A percentile compares a stretch with the other conserved stretches of the same genome.
These are phyloP conservation scores for Suillus decipiens DNA, from an alignment of 768 basidiomycete species.

Conservation along the genomic window DNA sequence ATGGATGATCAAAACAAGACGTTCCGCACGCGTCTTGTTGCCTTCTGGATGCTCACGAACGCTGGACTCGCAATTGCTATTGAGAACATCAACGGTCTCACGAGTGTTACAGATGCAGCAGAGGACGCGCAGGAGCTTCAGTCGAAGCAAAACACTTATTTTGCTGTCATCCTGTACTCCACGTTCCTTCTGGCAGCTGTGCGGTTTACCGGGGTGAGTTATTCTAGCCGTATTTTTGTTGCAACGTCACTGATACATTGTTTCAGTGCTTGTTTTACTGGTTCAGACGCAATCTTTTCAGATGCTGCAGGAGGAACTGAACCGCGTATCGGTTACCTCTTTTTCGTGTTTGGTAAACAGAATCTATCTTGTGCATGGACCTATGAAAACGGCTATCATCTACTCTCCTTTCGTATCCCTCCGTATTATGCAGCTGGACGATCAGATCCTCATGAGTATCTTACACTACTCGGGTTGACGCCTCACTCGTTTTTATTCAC, in stretches of 20 bases:
- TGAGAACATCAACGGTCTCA: conserved; percentile 71
- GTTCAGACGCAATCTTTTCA: conserved; percentile 81
- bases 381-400: conserved; percentile 28
- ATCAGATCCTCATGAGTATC: conserved; percentile 19
- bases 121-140: conserved; percentile 44
- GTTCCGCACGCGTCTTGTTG: conserved; percentile 87
- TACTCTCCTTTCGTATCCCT: conserved; percentile 31
- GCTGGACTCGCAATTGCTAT: conserved; percentile 73
- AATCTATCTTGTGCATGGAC: conserved; percentile 23
- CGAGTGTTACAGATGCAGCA: conserved; percentile 36
- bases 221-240: conserved; percentile 2
- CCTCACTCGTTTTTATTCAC: conserved; percentile 17
- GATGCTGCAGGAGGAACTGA: conserved; percentile 77
- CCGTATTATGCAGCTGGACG: conserved; percentile 23
- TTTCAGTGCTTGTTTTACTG: conserved; percentile 78
- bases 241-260: conserved; percentile 4
- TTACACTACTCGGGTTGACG: conserved; percentile 23
- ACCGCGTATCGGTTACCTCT: conserved; percentile 4
- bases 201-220: conserved; percentile 75
- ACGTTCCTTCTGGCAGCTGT: conserved; percentile 73
- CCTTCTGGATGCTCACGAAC: conserved; percentile 78
- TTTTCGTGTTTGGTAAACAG: conserved; percentile 18
- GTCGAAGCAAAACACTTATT: conserved; percentile 63
- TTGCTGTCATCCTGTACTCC: conserved; percentile 76
- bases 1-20: conserved; percentile 91